Base-by-base conservation (phyloP, 2,329 filamentous ascomycete genomes). In the Microcyclosporella mali region DNA sequence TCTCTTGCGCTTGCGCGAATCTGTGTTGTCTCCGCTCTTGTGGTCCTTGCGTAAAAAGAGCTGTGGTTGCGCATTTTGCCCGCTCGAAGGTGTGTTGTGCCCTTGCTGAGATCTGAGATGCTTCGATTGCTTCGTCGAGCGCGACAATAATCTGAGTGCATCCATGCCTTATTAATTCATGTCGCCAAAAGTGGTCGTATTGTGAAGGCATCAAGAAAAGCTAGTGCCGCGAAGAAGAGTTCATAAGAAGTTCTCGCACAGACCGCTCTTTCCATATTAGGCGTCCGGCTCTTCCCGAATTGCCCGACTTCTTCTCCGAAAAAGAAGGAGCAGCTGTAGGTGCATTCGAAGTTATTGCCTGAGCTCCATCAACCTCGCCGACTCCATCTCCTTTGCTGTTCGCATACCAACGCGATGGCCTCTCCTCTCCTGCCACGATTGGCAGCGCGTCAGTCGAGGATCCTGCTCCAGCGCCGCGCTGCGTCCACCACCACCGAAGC, bases 91-190 rank as follows among this genome's bases (percentile, higher is more conserved):
- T 25, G 84, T 68, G 42, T 71, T 74, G 15, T 21, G 56, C 56
- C 21, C 63, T 59, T 31, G 64, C 59, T 4, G 51, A 10, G 60
- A 48, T 14, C 59, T 56, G 9, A 56, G 47, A 37, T 66, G 70
- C 44, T 67, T 71, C 4, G 69, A 59, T 11, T 71, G 67, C 56
- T 84, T 86, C 2, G 79, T 80, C 44, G 82, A 82, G 38, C 84
- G 75, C 28, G 84, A 85, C 46, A 88, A 70, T 25, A 88, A 69
- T 57, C 81, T 86, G 58, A 87, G 71, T 41, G 87, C 80, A 66
- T 88, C 83, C 82, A 85, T 85, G 8, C 18, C 31, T 18, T 14
- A 36, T 18, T n/a, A 6, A 12, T 21, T 12, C 33, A 36, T 36
- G 6, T 36, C 33, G n/a, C 11, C 17, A 12, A 12, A 12, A n/a